These are phyloP conservation scores for Colletotrichum musicola DNA, from an alignment of 2,329 filamentous ascomycete species.

Conservation along the genomic window DNA sequence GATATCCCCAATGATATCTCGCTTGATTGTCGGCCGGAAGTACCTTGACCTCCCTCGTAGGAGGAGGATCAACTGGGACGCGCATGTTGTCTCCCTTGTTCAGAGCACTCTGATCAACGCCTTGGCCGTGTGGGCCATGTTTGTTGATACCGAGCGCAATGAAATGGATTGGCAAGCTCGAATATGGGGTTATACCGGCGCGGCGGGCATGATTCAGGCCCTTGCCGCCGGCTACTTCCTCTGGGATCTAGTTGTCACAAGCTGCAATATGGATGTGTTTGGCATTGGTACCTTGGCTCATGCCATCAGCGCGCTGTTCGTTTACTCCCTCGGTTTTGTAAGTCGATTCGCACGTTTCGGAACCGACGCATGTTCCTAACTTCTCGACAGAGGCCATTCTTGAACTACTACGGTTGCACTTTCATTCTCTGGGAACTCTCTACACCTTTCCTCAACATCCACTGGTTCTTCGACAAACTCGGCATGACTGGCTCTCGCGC, in stretches of 20 bases:
- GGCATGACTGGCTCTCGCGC: conserved; percentile 79
- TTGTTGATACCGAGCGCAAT: conserved; percentile 74
- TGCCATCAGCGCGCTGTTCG: conserved; percentile 78
- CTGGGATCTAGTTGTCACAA: conserved; percentile 82
- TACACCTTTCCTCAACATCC: conserved; percentile 86
- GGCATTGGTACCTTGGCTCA: conserved; percentile 83
- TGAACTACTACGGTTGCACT: conserved; percentile 83
- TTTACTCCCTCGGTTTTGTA: conserved; percentile 85
- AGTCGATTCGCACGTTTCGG: conserved; percentile 51
- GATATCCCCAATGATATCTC: conserved; percentile 76
- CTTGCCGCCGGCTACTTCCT: conserved; percentile 86
- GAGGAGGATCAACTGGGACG: conserved; percentile 82
- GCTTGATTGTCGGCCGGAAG: conserved; percentile 69
- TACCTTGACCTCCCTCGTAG: conserved; percentile 76
- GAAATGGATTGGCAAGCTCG: conserved; percentile 76
- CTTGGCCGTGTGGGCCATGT: conserved; percentile 81
- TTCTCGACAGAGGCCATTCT: conserved; percentile 76
- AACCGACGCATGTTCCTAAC: conserved; percentile 38
- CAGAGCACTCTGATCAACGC: conserved; percentile 80
- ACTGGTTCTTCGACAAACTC: conserved; percentile 94
- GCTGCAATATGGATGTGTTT: conserved; percentile 77
- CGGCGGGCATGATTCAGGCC: conserved; percentile 78
- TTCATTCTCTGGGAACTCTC: conserved; percentile 93
- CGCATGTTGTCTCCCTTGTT: conserved; percentile 86
- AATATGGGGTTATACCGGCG: conserved; percentile 83